phyloP scores from a whole-genome alignment of 495 filamentous ascomycete species.

The Saxophila tyrrhenica region DNA sequence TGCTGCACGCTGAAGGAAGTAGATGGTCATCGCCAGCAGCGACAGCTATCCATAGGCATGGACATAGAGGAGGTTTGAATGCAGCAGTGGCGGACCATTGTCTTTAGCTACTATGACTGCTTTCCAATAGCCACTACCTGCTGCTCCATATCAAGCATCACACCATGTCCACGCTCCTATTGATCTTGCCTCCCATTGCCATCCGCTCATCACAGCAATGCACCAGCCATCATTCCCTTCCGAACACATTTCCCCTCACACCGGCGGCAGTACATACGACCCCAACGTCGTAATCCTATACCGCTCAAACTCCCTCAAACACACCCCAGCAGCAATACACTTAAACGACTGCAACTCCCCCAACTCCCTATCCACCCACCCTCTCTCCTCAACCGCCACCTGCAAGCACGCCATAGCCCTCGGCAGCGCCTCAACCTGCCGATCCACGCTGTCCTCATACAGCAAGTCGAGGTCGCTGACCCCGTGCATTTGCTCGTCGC shows the following conservation, averaged over 20 bases:
- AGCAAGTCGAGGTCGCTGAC: slow-evolving; percentile 8
- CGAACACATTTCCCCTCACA: not conserved
- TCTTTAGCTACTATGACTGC: too few species aligned
- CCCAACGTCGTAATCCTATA: slow-evolving; percentile 18
- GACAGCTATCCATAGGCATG: too few species aligned
- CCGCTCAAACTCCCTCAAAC: slow-evolving; percentile 36
- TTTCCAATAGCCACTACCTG: too few species aligned
- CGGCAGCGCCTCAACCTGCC: slow-evolving; percentile 32
- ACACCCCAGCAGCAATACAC: slow-evolving; percentile 36
- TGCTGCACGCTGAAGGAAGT: too few species aligned
- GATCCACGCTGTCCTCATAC: slow-evolving; percentile 1
- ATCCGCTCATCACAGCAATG: not conserved
- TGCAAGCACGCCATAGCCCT: slow-evolving; percentile 41
- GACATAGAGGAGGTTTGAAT: too few species aligned
- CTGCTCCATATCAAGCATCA: too few species aligned
- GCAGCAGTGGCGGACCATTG: too few species aligned
- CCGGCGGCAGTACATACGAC: not conserved
- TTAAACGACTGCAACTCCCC: slow-evolving; percentile 35
- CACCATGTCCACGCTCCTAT: not conserved
- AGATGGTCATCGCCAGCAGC: too few species aligned
- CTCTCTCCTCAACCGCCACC: slow-evolving; percentile 27
- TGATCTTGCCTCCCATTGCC: not conserved
- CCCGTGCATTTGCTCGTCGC: slow-evolving; percentile 22
- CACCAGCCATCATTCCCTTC: not conserved
- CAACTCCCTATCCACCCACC: slow-evolving; percentile 14